Percentiles rank a stretch among this genome's conserved stretches.
These are phyloP conservation scores for Osmanthus fragrans DNA, from an alignment of 257 asterid species.

Conservation along the genomic window DNA sequence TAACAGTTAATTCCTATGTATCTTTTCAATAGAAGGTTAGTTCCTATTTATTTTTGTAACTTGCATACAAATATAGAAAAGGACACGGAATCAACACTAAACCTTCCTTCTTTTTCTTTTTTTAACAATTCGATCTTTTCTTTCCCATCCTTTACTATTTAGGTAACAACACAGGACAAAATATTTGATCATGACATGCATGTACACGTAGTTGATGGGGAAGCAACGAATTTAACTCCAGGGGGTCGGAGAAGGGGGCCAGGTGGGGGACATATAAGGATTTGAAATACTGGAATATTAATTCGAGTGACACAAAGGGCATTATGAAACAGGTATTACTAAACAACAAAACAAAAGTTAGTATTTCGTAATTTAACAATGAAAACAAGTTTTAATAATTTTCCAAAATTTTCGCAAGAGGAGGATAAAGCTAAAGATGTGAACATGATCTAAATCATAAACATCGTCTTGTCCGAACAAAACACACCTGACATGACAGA, in stretches of 20 bases:
- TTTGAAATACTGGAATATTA: not conserved
- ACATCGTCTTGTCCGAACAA: constrained; percentile 8
- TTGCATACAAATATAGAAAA: not conserved
- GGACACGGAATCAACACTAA: not conserved
- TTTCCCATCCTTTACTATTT: not conserved
- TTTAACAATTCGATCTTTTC: not conserved
- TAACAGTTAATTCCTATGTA: not conserved
- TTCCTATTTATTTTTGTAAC: constrained; percentile 3
- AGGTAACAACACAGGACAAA: not conserved
- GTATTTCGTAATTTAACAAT: not conserved
- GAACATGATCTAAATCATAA: not conserved
- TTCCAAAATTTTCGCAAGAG: not conserved
- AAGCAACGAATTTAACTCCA: not conserved
- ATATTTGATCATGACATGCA: not conserved
- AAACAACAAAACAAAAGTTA: not conserved
- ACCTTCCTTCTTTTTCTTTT: not conserved
- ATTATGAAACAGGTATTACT: not conserved
- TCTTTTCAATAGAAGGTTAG: not conserved
- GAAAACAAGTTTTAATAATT: not conserved
- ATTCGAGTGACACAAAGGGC: not conserved
- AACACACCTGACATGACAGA: not conserved
- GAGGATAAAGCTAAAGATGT: constrained; percentile 6
- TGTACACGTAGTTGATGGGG: not conserved
- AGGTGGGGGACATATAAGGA: not conserved
- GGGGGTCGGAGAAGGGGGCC: not conserved